phyloP scores from a whole-genome alignment of 768 basidiomycete genomes.

The Panaeolus papilionaceus region DNA sequence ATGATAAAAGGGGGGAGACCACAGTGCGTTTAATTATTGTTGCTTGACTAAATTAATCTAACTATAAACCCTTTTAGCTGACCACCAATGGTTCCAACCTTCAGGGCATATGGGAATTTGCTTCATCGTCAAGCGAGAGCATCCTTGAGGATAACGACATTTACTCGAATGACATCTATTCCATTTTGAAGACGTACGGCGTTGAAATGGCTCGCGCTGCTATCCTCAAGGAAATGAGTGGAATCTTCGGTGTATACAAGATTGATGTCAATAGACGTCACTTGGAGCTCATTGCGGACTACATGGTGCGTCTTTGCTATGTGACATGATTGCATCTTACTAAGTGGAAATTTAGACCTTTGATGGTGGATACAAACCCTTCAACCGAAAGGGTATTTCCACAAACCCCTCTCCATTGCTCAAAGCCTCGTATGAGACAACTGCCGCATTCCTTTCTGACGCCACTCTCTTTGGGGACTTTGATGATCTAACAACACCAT shows the following conservation, averaged over 20 bases:
- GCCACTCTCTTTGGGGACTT: constrained; percentile 95
- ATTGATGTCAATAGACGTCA: constrained; percentile 95
- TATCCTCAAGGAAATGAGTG: constrained; percentile 89
- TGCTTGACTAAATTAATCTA: constrained; percentile 12
- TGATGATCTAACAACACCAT: constrained; percentile 89
- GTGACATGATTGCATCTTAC: background rate
- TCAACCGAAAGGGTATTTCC: constrained; percentile 95
- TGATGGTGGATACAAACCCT: constrained; percentile 97
- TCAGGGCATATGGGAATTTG: constrained; percentile 84
- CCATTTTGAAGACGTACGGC: constrained; percentile 90
- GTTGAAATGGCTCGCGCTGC: constrained; percentile 95
- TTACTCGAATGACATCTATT: constrained; percentile 95
- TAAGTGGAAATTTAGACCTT: constrained; percentile 71
- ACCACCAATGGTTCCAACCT: constrained; percentile 96
- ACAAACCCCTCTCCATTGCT: constrained; percentile 94
- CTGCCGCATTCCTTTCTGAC: constrained; percentile 90
- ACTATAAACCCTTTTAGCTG: constrained; percentile 47
- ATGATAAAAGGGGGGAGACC: constrained; percentile 59
- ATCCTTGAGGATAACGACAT: constrained; percentile 81
- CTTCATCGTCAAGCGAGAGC: constrained; percentile 54
- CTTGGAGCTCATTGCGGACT: constrained; percentile 96
- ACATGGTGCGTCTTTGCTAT: constrained; percentile 76
- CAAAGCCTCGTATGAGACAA: constrained; percentile 98
- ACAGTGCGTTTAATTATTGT: constrained; percentile 44
- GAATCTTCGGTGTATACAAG: constrained; percentile 93